Conservation (phyloP, 805 yeast genomes). For the Saturnispora saitoi region DNA sequence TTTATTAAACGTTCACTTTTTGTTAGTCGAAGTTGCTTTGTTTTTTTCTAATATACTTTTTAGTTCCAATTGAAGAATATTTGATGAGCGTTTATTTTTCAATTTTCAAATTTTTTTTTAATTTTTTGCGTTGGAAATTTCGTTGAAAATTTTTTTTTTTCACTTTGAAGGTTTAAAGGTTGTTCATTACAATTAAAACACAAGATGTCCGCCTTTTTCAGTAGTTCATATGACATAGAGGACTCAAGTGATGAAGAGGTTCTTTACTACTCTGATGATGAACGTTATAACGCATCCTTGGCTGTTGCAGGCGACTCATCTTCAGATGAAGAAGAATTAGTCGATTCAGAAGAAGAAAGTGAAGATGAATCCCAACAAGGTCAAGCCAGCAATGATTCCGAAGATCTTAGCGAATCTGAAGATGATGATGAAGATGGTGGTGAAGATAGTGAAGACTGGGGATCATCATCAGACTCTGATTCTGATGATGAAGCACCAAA, state of each 20-base stretch:
- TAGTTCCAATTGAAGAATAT: background rate
- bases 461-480: slow-evolving; percentile 16
- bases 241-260: slow-evolving; percentile 43
- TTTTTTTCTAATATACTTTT: too few species aligned
- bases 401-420: slow-evolving; percentile 10
- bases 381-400: slow-evolving; percentile 13
- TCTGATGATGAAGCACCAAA: slow-evolving; percentile 26
- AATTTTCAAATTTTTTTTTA: background rate
- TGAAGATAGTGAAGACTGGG: slow-evolving; percentile 17
- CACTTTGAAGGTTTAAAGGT: background rate
- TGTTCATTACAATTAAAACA: background rate
- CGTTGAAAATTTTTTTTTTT: slow-evolving; percentile 4
- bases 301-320: slow-evolving; percentile 13
- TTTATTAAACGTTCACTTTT: too few species aligned
- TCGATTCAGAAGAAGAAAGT: slow-evolving; percentile 14
- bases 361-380: slow-evolving; percentile 10
- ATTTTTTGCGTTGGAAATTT: background rate
- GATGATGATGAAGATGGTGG: slow-evolving; percentile 12
- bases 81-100: background rate
- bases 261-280: slow-evolving; percentile 53
- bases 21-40: too few species aligned
- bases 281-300: slow-evolving; percentile 32
- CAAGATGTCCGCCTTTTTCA: slow-evolving; percentile 87
- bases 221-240: slow-evolving; percentile 46
- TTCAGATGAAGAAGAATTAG: slow-evolving; percentile 31